These are phyloP conservation scores for Zygoascus bituminiphila DNA, from an alignment of 805 yeast genomes.

Conservation along the genomic window DNA sequence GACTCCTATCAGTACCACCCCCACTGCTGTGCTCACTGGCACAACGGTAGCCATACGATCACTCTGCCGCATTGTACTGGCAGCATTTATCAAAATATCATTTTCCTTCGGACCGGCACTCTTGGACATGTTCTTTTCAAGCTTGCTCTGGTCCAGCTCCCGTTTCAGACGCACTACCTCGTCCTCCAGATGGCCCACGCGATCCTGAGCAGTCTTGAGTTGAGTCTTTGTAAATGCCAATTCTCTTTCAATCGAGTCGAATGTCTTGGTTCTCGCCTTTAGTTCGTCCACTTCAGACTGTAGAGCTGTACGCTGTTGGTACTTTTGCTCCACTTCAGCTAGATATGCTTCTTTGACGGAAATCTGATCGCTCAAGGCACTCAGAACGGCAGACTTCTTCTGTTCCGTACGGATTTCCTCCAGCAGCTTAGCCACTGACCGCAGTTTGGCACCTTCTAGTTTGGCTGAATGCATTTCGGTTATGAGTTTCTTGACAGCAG, in stretches of 20 bases:
- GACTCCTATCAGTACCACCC: constrained; percentile 17
- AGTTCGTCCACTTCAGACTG: constrained; percentile 2
- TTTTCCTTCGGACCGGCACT: not conserved
- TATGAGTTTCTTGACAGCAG: constrained; percentile 28
- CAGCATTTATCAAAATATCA: not conserved
- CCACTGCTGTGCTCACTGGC: constrained; percentile 15
- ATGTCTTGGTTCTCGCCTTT: not conserved
- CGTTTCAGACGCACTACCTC: not conserved
- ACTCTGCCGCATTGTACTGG: not conserved
- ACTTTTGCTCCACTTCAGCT: constrained; percentile 12
- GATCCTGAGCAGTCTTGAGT: constrained; percentile 2
- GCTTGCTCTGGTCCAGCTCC: not conserved
- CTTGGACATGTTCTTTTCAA: not conserved
- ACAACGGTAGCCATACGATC: not conserved
- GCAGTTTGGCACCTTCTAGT: constrained; percentile 29
- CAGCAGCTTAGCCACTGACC: constrained; percentile 23
- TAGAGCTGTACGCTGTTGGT: constrained; percentile 5
- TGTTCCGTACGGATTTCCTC: constrained; percentile 24
- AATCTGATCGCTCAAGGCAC: constrained; percentile 10
- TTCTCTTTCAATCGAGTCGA: not conserved
- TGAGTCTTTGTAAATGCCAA: constrained; percentile 1
- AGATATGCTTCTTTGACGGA: constrained; percentile 13
- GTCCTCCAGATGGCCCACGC: not conserved
- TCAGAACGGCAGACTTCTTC: constrained; percentile 9
- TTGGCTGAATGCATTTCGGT: constrained; percentile 27